Conservation (phyloP, 768 basidiomycete species). For the Russula ochroleuca region DNA sequence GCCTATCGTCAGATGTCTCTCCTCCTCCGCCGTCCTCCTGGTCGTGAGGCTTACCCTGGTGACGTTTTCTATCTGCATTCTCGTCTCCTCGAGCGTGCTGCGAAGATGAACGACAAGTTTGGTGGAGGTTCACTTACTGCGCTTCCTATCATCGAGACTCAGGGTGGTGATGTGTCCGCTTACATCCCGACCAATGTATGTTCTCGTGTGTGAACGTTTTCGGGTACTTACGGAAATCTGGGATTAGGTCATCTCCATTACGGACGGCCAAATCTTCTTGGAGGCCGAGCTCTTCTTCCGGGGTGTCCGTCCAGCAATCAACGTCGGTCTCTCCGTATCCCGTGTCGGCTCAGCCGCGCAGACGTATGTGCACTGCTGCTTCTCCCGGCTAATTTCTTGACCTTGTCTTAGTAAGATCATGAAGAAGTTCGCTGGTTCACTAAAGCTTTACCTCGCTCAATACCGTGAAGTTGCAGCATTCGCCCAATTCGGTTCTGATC, state of each 20-base stretch:
- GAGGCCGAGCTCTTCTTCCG: constrained; percentile 99
- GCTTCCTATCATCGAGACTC: constrained; percentile 98
- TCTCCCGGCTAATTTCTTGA: constrained; percentile 1
- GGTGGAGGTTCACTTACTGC: constrained; percentile 99
- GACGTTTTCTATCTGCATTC: constrained; percentile 99
- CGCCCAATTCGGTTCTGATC: constrained; percentile 99
- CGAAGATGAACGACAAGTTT: constrained; percentile 99
- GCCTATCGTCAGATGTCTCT: constrained; percentile 99
- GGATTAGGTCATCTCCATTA: constrained; percentile 94
- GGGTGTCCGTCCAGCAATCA: constrained; percentile 99
- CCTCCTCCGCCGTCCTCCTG: constrained; percentile 98
- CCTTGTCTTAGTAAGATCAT: constrained; percentile 74
- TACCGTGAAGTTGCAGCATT: constrained; percentile 99
- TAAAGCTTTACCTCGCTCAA: constrained; percentile 99
- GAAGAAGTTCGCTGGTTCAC: constrained; percentile 99
- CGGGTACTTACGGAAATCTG: constrained; percentile 11
- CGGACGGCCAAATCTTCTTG: constrained; percentile 99
- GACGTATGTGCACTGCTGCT: constrained; percentile 61
- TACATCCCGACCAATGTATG: constrained; percentile 93
- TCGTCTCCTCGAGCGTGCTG: constrained; percentile 98
- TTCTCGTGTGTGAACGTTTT: constrained; percentile 4
- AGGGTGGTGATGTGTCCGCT: constrained; percentile 99
- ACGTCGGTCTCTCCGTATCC: constrained; percentile 99
- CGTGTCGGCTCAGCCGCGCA: constrained; percentile 99
- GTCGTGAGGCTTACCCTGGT: constrained; percentile 99